Conservation (phyloP, 352 stramenopile genomes). For the Pythium dissotocum region DNA sequence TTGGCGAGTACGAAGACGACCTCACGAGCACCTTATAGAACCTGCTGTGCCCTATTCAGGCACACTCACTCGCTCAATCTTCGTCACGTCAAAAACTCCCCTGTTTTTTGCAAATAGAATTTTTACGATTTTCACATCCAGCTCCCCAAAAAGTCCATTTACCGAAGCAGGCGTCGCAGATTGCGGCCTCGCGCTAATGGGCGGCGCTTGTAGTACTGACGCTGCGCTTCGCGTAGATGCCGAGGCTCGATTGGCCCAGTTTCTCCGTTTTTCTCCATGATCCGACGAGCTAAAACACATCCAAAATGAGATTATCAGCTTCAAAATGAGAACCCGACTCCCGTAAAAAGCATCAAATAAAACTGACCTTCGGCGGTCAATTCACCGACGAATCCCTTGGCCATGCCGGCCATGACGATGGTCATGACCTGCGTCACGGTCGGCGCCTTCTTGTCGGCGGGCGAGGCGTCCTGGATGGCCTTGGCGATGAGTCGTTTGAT, state of each 20-base stretch:
- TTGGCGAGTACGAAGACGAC: slow-evolving; percentile 1
- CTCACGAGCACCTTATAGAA: slow-evolving; percentile 13
- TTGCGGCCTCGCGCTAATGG: slow-evolving; percentile 62
- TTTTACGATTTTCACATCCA: slow-evolving; percentile 1
- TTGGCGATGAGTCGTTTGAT: slow-evolving; percentile 85
- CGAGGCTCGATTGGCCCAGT: slow-evolving; percentile 72
- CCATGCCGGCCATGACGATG: slow-evolving; percentile 88
- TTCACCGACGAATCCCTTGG: slow-evolving; percentile 81
- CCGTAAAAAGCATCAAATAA: not conserved
- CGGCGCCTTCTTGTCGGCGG: slow-evolving; percentile 50
- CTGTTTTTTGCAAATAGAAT: slow-evolving; percentile 31
- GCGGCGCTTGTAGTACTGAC: slow-evolving; percentile 83
- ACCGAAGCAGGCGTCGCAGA: slow-evolving; percentile 57
- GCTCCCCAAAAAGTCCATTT: not conserved
- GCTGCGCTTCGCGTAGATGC: slow-evolving; percentile 75
- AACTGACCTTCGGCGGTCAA: slow-evolving; percentile 73
- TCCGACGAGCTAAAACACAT: slow-evolving; percentile 49
- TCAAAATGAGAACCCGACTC: not conserved
- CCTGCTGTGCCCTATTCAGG: not conserved
- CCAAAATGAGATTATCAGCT: slow-evolving; percentile 1
- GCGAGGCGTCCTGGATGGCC: slow-evolving; percentile 67
- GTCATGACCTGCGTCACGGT: slow-evolving; percentile 84
- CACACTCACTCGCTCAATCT: not conserved
- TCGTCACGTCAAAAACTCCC: not conserved
- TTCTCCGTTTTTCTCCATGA: slow-evolving; percentile 82